Percentiles rank a stretch among this genome's conserved stretches.
Conservation (phyloP, 768 basidiomycete species). For the Steccherinum ochraceum region DNA sequence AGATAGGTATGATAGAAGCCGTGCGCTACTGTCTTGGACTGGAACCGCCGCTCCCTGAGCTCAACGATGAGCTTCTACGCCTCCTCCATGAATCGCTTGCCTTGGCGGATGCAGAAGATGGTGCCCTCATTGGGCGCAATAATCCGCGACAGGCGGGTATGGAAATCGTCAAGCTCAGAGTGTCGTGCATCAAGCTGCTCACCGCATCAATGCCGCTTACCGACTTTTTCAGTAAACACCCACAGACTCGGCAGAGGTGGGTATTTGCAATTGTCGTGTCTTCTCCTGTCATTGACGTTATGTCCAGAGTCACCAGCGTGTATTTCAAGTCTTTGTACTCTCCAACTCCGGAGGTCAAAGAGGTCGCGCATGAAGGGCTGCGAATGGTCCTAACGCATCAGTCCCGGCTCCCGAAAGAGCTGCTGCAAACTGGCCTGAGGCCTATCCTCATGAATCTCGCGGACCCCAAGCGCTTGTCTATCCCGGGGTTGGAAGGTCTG, state of each 20-base stretch:
- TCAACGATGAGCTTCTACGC: constrained; percentile 88
- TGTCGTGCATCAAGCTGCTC: constrained; percentile 88
- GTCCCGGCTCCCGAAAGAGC: constrained; percentile 87
- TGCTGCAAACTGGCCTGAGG: constrained; percentile 89
- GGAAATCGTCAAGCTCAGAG: constrained; percentile 84
- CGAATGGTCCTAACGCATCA: constrained; percentile 86
- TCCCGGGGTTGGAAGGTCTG: constrained; percentile 87
- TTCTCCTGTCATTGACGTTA: neutral
- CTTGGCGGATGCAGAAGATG: constrained; percentile 91
- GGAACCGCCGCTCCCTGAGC: constrained; percentile 83
- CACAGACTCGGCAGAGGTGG: constrained; percentile 80
- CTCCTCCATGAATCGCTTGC: constrained; percentile 91
- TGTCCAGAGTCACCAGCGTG: constrained; percentile 85
- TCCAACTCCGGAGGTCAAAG: constrained; percentile 82
- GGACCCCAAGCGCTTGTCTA: constrained; percentile 89
- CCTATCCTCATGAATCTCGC: constrained; percentile 98
- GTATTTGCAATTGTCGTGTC: no score
- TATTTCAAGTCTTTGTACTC: constrained; percentile 99
- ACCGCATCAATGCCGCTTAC: constrained; percentile 94
- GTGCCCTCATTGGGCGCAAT: constrained; percentile 69
- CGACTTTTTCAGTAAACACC: constrained; percentile 86
- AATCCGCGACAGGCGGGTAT: constrained; percentile 69
- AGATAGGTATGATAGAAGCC: constrained; percentile 97
- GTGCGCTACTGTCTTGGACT: constrained; percentile 90
- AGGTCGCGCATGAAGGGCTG: constrained; percentile 91